Percentiles rank a stretch among this genome's conserved stretches.
Evolutionary conservation across 805 yeast genomes (phyloP).

Genomic region (Hanseniaspora valbyensis): DNA sequence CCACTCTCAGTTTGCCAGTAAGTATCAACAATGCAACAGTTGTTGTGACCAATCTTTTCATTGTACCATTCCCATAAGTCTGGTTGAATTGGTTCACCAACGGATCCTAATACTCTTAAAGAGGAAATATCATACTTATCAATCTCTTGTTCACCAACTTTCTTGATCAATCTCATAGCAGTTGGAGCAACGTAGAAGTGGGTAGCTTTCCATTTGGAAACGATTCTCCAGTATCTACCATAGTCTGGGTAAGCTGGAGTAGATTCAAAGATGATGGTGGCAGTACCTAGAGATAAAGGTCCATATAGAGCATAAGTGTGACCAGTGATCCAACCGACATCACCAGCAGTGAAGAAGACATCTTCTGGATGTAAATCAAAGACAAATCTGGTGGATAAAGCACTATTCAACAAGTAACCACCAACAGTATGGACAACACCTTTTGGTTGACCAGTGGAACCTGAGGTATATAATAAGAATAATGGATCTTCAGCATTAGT

Average conservation of each 20-base stretch:
- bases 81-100: constrained; percentile 97
- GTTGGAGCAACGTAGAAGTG: constrained; percentile 99
- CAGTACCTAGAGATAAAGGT: constrained; percentile 77
- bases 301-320: constrained; percentile 94
- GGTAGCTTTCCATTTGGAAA: constrained; percentile 80
- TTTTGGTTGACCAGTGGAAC: constrained; percentile 97
- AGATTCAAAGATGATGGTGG: constrained; percentile 90
- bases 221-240: constrained; percentile 94
- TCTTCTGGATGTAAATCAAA: constrained; percentile 88
- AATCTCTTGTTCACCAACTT: constrained; percentile 81
- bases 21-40: constrained; percentile 88
- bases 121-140: constrained; percentile 70
- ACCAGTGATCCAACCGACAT: constrained; percentile 98
- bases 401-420: constrained; percentile 88
- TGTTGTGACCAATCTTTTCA: constrained; percentile 77
- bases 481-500: constrained; percentile 90
- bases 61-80: constrained; percentile 99
- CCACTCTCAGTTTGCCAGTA: constrained; percentile 99
- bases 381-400: constrained; percentile 80
- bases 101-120: constrained; percentile 89
- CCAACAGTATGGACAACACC: constrained; percentile 94
- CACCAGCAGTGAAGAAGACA: constrained; percentile 91
- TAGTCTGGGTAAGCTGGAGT: constrained; percentile 95
- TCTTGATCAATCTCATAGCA: constrained; percentile 78
- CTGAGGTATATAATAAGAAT: constrained; percentile 91